A percentile compares a stretch with the other conserved stretches of the same genome.
These are phyloP conservation scores for Amanita pseudoporphyria DNA, from an alignment of 768 basidiomycete species.

Conservation along the genomic window DNA sequence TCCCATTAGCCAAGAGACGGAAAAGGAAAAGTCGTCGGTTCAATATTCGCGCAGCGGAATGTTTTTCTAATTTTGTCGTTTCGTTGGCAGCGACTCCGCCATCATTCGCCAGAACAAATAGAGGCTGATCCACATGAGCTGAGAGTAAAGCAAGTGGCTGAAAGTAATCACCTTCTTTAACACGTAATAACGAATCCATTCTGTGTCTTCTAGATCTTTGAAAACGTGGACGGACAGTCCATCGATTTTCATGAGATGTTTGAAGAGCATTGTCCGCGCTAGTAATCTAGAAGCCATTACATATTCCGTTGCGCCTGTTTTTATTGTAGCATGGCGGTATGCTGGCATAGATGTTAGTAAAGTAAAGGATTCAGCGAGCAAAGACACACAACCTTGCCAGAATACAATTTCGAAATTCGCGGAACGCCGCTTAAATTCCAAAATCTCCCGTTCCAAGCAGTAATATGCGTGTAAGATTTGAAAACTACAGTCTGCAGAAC, in stretches of 20 bases:
- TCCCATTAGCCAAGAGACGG: conserved; percentile 34
- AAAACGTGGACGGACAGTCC: conserved; percentile 38
- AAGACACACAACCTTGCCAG: conserved; percentile 34
- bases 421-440: conserved; percentile 37
- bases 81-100: conserved; percentile 25
- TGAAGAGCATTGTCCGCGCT: conserved; percentile 41
- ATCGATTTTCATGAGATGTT: conserved; percentile 34
- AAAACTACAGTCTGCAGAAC: conserved; percentile 38
- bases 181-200: conserved; percentile 37
- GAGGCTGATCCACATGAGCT: conserved; percentile 33
- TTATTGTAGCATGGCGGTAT: conserved; percentile 31
- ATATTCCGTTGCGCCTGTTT: conserved; percentile 25
- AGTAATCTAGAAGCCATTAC: conserved; percentile 37
- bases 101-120: conserved; percentile 56
- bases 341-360: conserved; percentile 20
- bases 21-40: conserved; percentile 42
- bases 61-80: conserved; percentile 3
- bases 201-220: conserved; percentile 29
- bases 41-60: conserved; percentile 22
- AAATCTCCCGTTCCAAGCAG: conserved; percentile 40
- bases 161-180: conserved; percentile 27
- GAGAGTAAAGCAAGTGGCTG: neutral
- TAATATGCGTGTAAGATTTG: conserved; percentile 56
- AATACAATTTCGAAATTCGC: conserved; percentile 58
- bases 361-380: neutral